Base-by-base conservation (phyloP, 2,329 filamentous ascomycete genomes). In the Capronia americana region DNA sequence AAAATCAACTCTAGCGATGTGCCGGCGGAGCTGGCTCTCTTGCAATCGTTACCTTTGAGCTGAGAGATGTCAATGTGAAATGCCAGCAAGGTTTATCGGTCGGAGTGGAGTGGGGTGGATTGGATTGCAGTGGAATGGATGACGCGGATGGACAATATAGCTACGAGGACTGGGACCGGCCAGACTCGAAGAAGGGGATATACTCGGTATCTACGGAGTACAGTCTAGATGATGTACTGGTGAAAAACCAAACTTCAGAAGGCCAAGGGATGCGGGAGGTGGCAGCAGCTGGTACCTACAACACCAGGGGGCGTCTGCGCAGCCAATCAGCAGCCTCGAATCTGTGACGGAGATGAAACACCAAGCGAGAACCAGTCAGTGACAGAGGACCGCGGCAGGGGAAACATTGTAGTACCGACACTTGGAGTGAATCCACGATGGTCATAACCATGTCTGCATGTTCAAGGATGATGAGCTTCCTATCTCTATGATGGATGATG, bases 281-380 rank as follows among this genome's bases (percentile, higher is more conserved):
- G 38, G 38, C 38, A 41, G 38, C 4, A 41, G 38, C 4, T 41
- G 38, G 38, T 7, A 17, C 14, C 12, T 17, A 17, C 24, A 26
- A 23, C 46, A n/a, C 20, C 44, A 23, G 20, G 54, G 23, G 26
- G 59, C 54, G 55, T 63, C 46, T 62, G 23, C 17, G 17, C 38
- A 51, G 53, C 63, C 63, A 65, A 65, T 65, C 51, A 62, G 24
- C 20, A 41, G 53, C 41, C 50, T 32, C 28, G 23, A 54, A 61
- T 65, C 63, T 62, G 63, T 62, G 63, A 65, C 63, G 63, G 53
- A 24, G 57, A 57, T 65, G 57, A 65, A 65, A 65, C 63, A 61
- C 41, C 46, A 51, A 17, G 12, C 11, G 24, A 34, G 11, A 54
- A 24, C n/a, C 24, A 44, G 14, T 7, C n/a, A 50, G 14, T 7